These are phyloP conservation scores for Gillenia trifoliata DNA, from an alignment of 306 rosid species.

Conservation along the genomic window DNA sequence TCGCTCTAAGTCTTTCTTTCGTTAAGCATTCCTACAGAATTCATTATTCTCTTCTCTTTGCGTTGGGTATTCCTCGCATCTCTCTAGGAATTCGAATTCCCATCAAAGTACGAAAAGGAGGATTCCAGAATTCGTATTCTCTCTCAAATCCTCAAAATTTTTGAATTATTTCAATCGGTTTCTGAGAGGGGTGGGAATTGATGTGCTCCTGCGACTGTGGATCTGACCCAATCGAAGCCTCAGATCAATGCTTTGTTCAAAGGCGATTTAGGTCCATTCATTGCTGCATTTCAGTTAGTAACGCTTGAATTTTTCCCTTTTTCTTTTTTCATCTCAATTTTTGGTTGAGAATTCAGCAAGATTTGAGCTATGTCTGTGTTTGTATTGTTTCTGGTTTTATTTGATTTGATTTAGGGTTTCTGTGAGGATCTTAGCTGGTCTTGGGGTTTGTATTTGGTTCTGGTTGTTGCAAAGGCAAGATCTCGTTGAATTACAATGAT, in stretches of 20 bases:
- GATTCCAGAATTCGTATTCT: too few relatives aligned
- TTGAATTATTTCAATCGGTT: too few relatives aligned
- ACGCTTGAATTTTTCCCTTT: neutral
- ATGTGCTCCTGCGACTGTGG: too few relatives aligned
- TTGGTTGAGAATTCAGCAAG: conserved; percentile 20
- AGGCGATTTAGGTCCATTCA: conserved; percentile 38
- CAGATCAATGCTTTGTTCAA: conserved; percentile 36
- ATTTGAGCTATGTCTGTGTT: conserved; percentile 35
- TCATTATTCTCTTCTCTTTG: too few relatives aligned
- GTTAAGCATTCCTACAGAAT: too few relatives aligned
- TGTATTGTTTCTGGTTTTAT: neutral
- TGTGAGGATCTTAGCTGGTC: conserved; percentile 19
- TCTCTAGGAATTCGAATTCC: too few relatives aligned
- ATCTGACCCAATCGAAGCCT: neutral
- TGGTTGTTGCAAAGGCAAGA: conserved; percentile 25
- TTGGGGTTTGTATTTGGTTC: neutral
- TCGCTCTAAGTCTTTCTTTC: too few relatives aligned
- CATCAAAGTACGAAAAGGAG: too few relatives aligned
- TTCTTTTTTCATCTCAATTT: conserved; percentile 7
- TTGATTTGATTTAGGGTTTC: neutral
- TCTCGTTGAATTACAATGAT: conserved; percentile 25
- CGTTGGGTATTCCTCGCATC: too few relatives aligned
- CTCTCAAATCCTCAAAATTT: too few relatives aligned
- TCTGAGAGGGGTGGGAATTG: too few relatives aligned
- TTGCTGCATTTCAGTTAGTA: conserved; percentile 9